Percentiles rank a stretch among this genome's conserved stretches.
Evolutionary conservation across 306 rosid species (phyloP).

Genomic region (Sicyos edulis): DNA sequence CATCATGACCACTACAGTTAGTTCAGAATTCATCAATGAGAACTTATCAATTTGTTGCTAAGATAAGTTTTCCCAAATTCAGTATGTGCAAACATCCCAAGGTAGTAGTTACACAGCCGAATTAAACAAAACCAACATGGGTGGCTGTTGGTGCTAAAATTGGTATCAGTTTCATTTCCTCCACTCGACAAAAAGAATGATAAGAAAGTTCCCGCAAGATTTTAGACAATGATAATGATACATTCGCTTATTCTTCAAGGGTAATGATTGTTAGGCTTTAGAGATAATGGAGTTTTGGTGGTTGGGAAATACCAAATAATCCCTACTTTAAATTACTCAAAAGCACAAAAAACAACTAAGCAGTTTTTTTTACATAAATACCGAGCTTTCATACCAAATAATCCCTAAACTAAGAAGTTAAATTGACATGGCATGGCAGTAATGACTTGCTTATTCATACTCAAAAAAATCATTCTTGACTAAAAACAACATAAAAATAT

Average conservation of each 20-base stretch:
- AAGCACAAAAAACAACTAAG: too few species aligned
- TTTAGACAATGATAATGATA: neutral
- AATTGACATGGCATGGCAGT: neutral
- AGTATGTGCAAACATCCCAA: neutral
- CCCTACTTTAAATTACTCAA: neutral
- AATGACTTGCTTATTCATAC: neutral
- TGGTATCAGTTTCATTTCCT: neutral
- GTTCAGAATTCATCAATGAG: neutral
- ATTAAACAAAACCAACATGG: neutral
- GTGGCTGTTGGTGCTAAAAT: neutral
- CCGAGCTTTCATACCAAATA: too few species aligned
- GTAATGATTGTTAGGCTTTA: neutral
- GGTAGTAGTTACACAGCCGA: neutral
- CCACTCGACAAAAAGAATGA: neutral
- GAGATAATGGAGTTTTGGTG: neutral
- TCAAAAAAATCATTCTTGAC: neutral
- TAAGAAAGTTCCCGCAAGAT: neutral
- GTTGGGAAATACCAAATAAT: neutral
- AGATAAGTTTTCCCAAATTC: slow-evolving; percentile 8
- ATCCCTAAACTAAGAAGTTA: neutral
- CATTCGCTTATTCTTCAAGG: neutral
- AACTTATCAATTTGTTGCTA: slow-evolving; percentile 1
- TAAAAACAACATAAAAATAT: neutral
- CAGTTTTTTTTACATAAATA: too few species aligned
- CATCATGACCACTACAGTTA: neutral